These are phyloP conservation scores for Musa balbisiana DNA, from an alignment of 202 grass and related monocot genomes.

Conservation along the genomic window DNA sequence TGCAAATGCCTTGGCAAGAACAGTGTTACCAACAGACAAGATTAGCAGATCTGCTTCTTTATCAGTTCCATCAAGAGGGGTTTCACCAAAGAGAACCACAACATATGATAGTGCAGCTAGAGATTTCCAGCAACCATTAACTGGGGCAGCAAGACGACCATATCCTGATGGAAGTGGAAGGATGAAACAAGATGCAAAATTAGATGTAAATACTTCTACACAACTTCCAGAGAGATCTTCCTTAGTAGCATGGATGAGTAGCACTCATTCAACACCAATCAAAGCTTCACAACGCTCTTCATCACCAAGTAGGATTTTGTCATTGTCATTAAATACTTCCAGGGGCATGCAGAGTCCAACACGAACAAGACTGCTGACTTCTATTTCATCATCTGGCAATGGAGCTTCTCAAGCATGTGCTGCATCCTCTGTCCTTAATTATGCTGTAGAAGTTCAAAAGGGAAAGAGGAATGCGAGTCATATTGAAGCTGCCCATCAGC, in stretches of 20 bases:
- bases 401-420: neutral
- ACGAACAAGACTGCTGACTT: slow-evolving; percentile 53
- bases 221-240: slow-evolving; percentile 44
- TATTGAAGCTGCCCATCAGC: slow-evolving; percentile 66
- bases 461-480: slow-evolving; percentile 64
- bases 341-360: slow-evolving; percentile 47
- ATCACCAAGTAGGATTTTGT: slow-evolving; percentile 42
- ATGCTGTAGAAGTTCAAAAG: slow-evolving; percentile 45
- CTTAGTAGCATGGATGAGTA: slow-evolving; percentile 38
- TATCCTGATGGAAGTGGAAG: slow-evolving; percentile 40
- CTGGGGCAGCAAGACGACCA: slow-evolving; percentile 33
- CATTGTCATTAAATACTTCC: slow-evolving; percentile 28
- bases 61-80: slow-evolving; percentile 31
- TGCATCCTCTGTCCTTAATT: slow-evolving; percentile 35
- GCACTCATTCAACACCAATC: slow-evolving; percentile 52
- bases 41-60: slow-evolving; percentile 33
- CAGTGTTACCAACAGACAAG: slow-evolving; percentile 65
- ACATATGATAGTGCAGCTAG: slow-evolving; percentile 35
- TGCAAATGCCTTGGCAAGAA: slow-evolving; percentile 52
- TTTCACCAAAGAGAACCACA: slow-evolving; percentile 45
- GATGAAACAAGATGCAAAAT: slow-evolving; percentile 19
- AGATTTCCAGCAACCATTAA: slow-evolving; percentile 33
- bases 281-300: slow-evolving; percentile 37
- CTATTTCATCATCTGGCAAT: slow-evolving; percentile 46
- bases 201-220: slow-evolving; percentile 33